Conservation (phyloP, 2,329 filamentous ascomycete species). For the Sporothrix curviconia region DNA sequence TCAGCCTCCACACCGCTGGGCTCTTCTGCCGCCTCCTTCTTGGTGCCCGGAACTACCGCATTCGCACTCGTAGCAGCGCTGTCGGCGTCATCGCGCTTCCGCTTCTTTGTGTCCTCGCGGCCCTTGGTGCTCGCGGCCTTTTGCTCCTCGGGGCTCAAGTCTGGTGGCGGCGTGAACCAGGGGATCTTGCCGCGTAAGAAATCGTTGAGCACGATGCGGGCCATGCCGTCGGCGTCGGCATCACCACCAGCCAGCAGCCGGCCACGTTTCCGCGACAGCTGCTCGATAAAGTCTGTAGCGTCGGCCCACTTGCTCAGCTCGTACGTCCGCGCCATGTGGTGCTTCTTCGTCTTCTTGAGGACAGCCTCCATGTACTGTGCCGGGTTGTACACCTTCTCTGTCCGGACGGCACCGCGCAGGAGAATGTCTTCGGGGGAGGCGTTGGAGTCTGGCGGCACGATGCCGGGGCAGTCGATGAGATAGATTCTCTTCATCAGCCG, state of each 20-base stretch:
- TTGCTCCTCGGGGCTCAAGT: constrained; percentile 45
- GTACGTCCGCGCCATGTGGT: constrained; percentile 90
- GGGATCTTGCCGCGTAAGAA: constrained; percentile 93
- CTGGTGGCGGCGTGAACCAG: constrained; percentile 84
- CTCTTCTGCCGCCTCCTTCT: constrained; percentile 56
- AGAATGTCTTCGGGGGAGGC: constrained; percentile 85
- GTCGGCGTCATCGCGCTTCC: constrained; percentile 53
- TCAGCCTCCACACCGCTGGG: constrained; percentile 36
- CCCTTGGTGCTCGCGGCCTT: constrained; percentile 50
- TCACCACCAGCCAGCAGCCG: constrained; percentile 78
- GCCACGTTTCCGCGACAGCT: constrained; percentile 80
- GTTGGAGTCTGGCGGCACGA: constrained; percentile 80
- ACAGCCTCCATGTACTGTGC: constrained; percentile 91
- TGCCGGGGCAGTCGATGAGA: constrained; percentile 93
- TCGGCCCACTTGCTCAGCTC: constrained; percentile 74
- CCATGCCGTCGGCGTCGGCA: constrained; percentile 87
- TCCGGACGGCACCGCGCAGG: constrained; percentile 81
- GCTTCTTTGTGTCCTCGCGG: constrained; percentile 80
- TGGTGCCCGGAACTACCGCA: constrained; percentile 1
- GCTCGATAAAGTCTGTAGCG: constrained; percentile 75
- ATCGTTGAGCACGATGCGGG: constrained; percentile 95
- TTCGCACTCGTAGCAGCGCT: constrained; percentile 31
- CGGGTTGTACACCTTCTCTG: constrained; percentile 94
- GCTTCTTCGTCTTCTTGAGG: constrained; percentile 70
- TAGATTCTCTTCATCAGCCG: constrained; percentile 66